Evolutionary conservation across 1,284 basidiomycete species (phyloP), one percentile per base, ranked within the genome.

Genomic region (Phlebopus sp.): DNA sequence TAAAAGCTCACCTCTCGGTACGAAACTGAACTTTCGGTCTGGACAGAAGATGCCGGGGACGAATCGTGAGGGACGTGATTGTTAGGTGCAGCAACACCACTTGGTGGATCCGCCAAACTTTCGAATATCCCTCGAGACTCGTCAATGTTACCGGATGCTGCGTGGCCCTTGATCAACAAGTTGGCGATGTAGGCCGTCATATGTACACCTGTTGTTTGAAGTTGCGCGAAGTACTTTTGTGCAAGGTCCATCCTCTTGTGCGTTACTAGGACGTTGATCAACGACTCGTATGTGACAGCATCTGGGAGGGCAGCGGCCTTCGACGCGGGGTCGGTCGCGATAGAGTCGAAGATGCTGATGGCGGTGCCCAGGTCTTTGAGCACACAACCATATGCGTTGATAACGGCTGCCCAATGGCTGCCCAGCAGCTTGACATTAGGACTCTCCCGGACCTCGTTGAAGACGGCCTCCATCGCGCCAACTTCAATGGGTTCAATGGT

Each of bases 171-270:
- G 73, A 99, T 98, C 57, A 97, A 71, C 52, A 91, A 76, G 69
- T 99, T 99, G 37, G 89, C 90, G 54, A 98, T 90, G 68, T 99
- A 99, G 1, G 97, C 96, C 0, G 96, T 99, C 78, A 93, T 86
- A 58, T 89, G 86, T 7, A 95, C 80, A 27, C 84, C 82, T 2
- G 77, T 75, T 0, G 69, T 60, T 34, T 69, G 68, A 74, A 99
- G 84, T 50, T 81, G 80, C 19, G 72, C 64, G 32, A 88, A 68
- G 63, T 92, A 92, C 15, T 71, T 56, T 0, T 86, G 82, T 27
- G 96, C 79, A 44, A 97, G 79, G 58, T 95, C 92, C 44, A 86
- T 76, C 10, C 87, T 84, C 32, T 85, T 85, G 62, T 87, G 82
- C 7, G 82, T 86, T 38, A 93, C 84, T 46, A 97, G 75, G 14